Evolutionary conservation across 2,329 filamentous ascomycete genomes (phyloP).

Genomic region (Trichoderma pleuroti): DNA sequence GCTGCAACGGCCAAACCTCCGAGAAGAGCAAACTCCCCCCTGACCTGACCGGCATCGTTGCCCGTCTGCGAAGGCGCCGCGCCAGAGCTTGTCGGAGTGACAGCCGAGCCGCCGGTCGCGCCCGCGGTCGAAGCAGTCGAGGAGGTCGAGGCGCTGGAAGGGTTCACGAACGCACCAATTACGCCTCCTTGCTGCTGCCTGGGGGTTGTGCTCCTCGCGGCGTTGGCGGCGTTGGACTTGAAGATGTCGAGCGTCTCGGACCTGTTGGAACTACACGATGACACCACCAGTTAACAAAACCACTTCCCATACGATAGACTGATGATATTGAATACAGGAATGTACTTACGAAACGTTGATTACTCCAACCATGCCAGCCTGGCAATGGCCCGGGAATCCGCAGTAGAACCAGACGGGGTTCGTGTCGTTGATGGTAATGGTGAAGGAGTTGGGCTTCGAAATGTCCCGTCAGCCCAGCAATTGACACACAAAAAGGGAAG

Average conservation of each 20-base stretch:
- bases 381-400: background rate
- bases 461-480: background rate
- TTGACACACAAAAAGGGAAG: background rate
- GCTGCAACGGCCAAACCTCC: background rate
- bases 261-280: background rate
- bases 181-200: background rate
- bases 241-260: background rate
- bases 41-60: background rate
- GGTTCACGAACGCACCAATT: background rate
- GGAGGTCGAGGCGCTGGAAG: background rate
- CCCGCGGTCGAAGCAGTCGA: too few species aligned
- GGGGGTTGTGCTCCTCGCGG: background rate
- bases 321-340: background rate
- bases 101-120: background rate
- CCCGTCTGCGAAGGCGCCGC: background rate
- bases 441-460: background rate
- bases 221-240: background rate
- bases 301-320: background rate
- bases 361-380: background rate
- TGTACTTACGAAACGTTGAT: background rate
- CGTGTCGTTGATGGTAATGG: background rate
- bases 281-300: background rate
- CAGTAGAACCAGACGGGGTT: background rate
- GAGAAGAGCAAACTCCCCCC: background rate
- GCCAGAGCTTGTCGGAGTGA: background rate